Evolutionary conservation across 371 early-diverging fungal genomes (phyloP), one percentile per base, ranked within the genome.

Genomic region (Lichtheimia hyalospora): DNA sequence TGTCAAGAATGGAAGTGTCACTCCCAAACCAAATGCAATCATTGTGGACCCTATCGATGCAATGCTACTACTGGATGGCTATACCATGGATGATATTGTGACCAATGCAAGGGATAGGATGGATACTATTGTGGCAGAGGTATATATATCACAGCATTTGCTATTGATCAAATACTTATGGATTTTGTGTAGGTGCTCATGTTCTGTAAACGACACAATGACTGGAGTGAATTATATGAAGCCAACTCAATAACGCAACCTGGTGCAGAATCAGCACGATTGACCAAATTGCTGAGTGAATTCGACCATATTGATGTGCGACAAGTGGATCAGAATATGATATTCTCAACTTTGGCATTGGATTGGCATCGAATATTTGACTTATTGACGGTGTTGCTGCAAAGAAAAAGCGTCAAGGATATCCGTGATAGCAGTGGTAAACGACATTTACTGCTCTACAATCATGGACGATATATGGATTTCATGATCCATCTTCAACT

Each of bases 381-480:
- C 43, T 66, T 51, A 15, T 48, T 75, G 1, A 46, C 46, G 4
- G 58, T 63, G 8, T n/a, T 41, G 18, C 24, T 67, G 18, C 52
- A 50, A 7, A 52, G 40, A 28, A 54, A 54, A 39, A 68, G 62
- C 27, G 54, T 61, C 25, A 75, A 69, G 49, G 61, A 71, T 25
- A 67, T 75, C 21, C 54, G 61, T 23, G 68, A 64, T 49, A 49
- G 14, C 15, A 63, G 54, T 27, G 63, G 59, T 12, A 58, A 58
- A 23, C 70, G 76, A 6, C 76, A 75, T 42, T 39, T 73, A 28
- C 49, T 75, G 23, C 28, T 75, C 2, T 75, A 75, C 48, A 68
- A 64, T 20, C 40, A 54, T 16, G 72, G 69, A 10, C 66, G 76
- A 50, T 75, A 68, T 43, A 75, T 75, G 76, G 76, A 75, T 21